These are phyloP conservation scores for Pouteria campechiana DNA, from an alignment of 179 eudicot species.

Conservation along the genomic window DNA sequence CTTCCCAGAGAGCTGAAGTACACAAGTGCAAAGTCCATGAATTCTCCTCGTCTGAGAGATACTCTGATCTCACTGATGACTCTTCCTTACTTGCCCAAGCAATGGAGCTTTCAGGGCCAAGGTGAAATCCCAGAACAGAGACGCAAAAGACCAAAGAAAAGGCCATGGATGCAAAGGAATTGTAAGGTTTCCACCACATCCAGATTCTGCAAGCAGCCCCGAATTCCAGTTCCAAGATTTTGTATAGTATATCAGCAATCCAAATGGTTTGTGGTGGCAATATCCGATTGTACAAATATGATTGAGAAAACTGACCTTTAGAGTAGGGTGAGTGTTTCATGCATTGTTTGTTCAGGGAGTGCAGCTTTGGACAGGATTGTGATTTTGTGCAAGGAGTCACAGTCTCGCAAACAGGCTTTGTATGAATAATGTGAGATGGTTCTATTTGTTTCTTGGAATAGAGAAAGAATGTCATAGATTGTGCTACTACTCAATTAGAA, in stretches of 20 bases:
- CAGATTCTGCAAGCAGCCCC: neutral
- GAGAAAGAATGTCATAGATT: too few species aligned
- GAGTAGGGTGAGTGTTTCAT: constrained; percentile 3
- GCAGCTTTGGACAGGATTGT: too few species aligned
- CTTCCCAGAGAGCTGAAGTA: constrained; percentile 67
- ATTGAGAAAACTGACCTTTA: constrained; percentile 7
- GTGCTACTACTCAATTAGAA: too few species aligned
- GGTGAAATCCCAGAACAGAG: constrained; percentile 15
- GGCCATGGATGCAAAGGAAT: neutral
- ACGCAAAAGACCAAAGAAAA: neutral
- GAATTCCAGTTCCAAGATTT: constrained; percentile 2
- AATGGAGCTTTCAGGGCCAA: constrained; percentile 95
- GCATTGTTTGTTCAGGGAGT: neutral
- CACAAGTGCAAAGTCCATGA: constrained; percentile 55
- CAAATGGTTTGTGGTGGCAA: constrained; percentile 3
- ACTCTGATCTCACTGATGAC: constrained; percentile 89
- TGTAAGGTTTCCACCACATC: neutral
- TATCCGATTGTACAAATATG: constrained; percentile 12
- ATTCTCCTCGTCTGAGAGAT: constrained; percentile 76
- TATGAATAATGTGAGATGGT: too few species aligned
- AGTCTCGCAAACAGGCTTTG: too few species aligned
- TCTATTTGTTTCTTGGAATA: too few species aligned
- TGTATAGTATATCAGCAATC: constrained; percentile 6
- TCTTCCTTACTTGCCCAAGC: constrained; percentile 82
- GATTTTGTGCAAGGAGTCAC: too few species aligned